Conservation (phyloP, 768 basidiomycete species). For the Leccinum variicolor region DNA sequence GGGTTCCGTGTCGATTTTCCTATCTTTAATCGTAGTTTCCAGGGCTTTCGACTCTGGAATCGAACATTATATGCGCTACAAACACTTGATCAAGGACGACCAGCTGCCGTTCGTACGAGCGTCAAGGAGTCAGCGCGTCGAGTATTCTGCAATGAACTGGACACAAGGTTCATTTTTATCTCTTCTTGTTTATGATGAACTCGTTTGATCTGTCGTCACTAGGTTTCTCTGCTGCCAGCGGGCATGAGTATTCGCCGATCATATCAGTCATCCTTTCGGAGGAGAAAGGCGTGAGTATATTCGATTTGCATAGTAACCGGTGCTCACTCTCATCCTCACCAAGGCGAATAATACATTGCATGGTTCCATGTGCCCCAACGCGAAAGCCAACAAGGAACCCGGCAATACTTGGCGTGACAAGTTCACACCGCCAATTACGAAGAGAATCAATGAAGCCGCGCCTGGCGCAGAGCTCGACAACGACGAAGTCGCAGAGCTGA, state of each 20-base stretch:
- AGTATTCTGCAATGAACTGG: conserved; percentile 74
- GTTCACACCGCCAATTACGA: conserved; percentile 54
- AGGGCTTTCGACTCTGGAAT: conserved; percentile 54
- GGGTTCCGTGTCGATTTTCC: neutral
- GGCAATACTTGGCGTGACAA: conserved; percentile 50
- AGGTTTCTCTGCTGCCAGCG: conserved; percentile 63
- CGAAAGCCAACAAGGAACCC: conserved; percentile 41
- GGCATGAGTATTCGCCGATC: conserved; percentile 40
- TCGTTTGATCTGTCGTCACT: conserved; percentile 2
- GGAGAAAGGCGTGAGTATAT: conserved; percentile 40
- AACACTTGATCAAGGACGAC: conserved; percentile 38
- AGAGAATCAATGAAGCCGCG: conserved; percentile 56
- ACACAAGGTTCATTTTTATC: conserved; percentile 41
- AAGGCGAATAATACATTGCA: conserved; percentile 69
- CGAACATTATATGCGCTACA: conserved; percentile 53
- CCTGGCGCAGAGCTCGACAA: conserved; percentile 59
- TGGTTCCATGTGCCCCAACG: conserved; percentile 60
- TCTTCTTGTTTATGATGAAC: neutral
- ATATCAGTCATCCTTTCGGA: conserved; percentile 53
- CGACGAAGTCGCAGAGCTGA: conserved; percentile 54
- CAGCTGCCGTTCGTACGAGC: conserved; percentile 54
- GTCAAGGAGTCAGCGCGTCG: conserved; percentile 53
- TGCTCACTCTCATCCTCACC: neutral
- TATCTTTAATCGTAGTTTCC: neutral
- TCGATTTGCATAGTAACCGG: neutral